Evolutionary conservation across 2,329 filamentous ascomycete species (phyloP).

Genomic region (Aspergillus sp.): DNA sequence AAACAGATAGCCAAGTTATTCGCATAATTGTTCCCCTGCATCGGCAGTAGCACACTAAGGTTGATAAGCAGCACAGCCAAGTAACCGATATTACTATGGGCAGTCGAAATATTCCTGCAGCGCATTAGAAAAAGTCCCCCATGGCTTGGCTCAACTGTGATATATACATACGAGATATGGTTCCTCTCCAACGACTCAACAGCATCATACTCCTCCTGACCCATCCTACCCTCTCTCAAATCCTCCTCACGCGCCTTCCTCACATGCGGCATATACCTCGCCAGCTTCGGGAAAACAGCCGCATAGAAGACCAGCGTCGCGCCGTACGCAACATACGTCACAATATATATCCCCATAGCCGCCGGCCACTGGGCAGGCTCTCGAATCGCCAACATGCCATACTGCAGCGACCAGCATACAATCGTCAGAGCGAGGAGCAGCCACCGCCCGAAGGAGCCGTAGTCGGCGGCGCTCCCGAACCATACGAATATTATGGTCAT

Average conservation of each 20-base stretch:
- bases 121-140: conserved; percentile 1
- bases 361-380: conserved; percentile 40
- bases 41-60: conserved; percentile 40
- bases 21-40: conserved; percentile 36
- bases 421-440: conserved; percentile 41
- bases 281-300: conserved; percentile 41
- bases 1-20: conserved; percentile 43
- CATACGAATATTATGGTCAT: conserved; percentile 46
- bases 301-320: conserved; percentile 46
- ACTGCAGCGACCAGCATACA: conserved; percentile 43
- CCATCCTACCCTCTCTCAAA: conserved; percentile 39
- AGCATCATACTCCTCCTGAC: conserved; percentile 39
- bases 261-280: conserved; percentile 43
- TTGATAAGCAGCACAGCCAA: conserved; percentile 41
- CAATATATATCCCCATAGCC: conserved; percentile 43
- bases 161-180: conserved; percentile 35
- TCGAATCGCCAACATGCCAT: conserved; percentile 41
- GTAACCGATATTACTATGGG: conserved; percentile 46
- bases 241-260: conserved; percentile 44
- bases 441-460: conserved; percentile 44
- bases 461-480: conserved; percentile 44
- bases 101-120: conserved; percentile 41
- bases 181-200: conserved; percentile 44
- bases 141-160: neutral
- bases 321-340: conserved; percentile 42